phyloP scores from a whole-genome alignment of 768 basidiomycete genomes.

The Lactarius indigo region DNA sequence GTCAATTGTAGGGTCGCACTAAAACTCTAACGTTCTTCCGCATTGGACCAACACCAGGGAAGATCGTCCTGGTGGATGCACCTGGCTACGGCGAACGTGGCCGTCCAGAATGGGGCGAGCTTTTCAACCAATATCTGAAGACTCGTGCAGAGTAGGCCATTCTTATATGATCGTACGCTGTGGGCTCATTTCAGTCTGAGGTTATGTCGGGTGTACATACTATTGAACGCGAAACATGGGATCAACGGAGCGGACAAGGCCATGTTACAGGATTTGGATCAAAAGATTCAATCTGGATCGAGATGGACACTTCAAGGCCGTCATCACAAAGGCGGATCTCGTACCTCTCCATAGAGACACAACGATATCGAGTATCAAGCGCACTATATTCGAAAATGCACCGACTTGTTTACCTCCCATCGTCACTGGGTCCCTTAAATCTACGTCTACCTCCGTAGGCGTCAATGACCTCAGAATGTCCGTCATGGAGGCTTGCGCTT shows the following conservation, averaged over 20 bases:
- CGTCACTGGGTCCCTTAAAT: slow-evolving; percentile 51
- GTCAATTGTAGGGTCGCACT: slow-evolving; percentile 57
- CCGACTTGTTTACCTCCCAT: slow-evolving; percentile 68
- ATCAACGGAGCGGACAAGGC: slow-evolving; percentile 51
- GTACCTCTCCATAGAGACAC: slow-evolving; percentile 36
- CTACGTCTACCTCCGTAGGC: slow-evolving; percentile 48
- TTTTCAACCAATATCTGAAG: slow-evolving; percentile 63
- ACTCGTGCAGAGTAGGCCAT: slow-evolving; percentile 56
- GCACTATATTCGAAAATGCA: slow-evolving; percentile 48
- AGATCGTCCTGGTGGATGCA: slow-evolving; percentile 69
- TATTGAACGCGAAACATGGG: slow-evolving; percentile 66
- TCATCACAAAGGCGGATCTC: slow-evolving; percentile 69
- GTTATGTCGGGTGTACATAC: slow-evolving; percentile 64
- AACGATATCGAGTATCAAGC: slow-evolving; percentile 42
- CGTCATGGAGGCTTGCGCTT: slow-evolving; percentile 57
- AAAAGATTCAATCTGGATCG: slow-evolving; percentile 37
- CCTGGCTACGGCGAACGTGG: slow-evolving; percentile 79
- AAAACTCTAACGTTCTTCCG: slow-evolving; percentile 67
- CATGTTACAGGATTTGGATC: slow-evolving; percentile 57
- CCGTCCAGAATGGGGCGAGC: slow-evolving; percentile 67
- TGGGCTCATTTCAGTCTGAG: slow-evolving; percentile 34
- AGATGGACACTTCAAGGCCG: slow-evolving; percentile 65
- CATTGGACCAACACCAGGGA: slow-evolving; percentile 51
- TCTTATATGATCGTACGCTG: not conserved
- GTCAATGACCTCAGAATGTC: slow-evolving; percentile 54